Percentiles rank a stretch among this genome's conserved stretches.
These are phyloP conservation scores for Paraphoma chrysanthemicola DNA, from an alignment of 2,329 filamentous ascomycete genomes.

Conservation along the genomic window DNA sequence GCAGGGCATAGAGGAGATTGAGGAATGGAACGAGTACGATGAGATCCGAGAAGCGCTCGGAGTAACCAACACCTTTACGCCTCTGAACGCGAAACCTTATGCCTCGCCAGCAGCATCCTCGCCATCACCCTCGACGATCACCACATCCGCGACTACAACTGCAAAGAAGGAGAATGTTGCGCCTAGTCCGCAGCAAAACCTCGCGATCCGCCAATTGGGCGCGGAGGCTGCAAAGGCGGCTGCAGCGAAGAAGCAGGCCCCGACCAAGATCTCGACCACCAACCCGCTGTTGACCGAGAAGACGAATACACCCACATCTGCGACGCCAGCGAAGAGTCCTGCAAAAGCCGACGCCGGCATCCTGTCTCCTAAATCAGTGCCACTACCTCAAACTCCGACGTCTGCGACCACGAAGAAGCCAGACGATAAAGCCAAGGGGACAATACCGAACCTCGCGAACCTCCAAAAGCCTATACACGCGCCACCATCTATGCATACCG, in stretches of 20 bases:
- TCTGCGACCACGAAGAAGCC: not conserved
- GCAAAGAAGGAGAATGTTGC: constrained; percentile 32
- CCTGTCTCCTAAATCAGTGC: constrained; percentile 33
- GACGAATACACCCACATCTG: constrained; percentile 31
- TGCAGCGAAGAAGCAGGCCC: constrained; percentile 43
- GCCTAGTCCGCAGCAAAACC: constrained; percentile 37
- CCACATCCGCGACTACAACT: constrained; percentile 10
- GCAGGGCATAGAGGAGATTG: constrained; percentile 89
- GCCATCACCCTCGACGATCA: constrained; percentile 8
- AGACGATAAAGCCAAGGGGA: not conserved
- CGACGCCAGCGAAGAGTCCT: constrained; percentile 37
- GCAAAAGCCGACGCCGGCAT: constrained; percentile 19
- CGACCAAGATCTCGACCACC: constrained; percentile 42
- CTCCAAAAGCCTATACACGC: constrained; percentile 28
- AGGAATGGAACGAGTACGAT: constrained; percentile 99
- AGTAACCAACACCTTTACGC: constrained; percentile 37
- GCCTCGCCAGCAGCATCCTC: constrained; percentile 12
- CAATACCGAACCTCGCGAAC: constrained; percentile 22
- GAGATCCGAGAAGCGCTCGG: constrained; percentile 87
- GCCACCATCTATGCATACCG: constrained; percentile 31
- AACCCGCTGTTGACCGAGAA: constrained; percentile 46
- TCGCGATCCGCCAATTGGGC: constrained; percentile 45
- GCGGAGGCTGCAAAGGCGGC: constrained; percentile 47
- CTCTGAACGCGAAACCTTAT: constrained; percentile 39
- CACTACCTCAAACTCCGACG: constrained; percentile 34